Percentiles rank a stretch among this genome's conserved stretches.
Evolutionary conservation across 2,329 filamentous ascomycete species (phyloP).

Genomic region (Aspergillus felis): DNA sequence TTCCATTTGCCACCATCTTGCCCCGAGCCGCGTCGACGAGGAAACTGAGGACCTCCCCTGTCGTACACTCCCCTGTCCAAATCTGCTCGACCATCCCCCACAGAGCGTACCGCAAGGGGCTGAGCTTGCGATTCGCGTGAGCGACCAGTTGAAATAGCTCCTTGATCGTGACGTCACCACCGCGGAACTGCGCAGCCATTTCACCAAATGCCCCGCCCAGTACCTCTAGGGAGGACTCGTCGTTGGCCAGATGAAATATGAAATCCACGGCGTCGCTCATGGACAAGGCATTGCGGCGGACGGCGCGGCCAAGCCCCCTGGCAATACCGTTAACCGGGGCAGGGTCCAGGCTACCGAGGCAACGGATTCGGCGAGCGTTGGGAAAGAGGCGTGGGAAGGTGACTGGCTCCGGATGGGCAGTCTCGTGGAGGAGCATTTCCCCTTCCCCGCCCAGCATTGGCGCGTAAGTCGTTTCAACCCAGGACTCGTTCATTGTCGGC

Average conservation of each 20-base stretch:
- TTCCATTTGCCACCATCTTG: background rate
- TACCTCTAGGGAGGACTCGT: no score
- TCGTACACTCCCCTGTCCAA: constrained; percentile 8
- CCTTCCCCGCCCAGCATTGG: constrained; percentile 5
- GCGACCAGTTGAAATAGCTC: no score
- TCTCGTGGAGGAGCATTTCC: constrained; percentile 11
- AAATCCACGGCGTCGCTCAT: no score
- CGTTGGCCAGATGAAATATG: no score
- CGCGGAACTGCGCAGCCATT: no score
- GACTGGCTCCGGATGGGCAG: constrained; percentile 15
- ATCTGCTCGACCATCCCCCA: background rate
- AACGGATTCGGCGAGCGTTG: constrained; percentile 5
- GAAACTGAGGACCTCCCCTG: constrained; percentile 8
- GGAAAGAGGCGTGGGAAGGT: constrained; percentile 10
- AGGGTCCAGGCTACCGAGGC: constrained; percentile 7
- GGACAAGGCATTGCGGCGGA: constrained; percentile 7
- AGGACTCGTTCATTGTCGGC: constrained; percentile 10
- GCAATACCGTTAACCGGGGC: constrained; percentile 12
- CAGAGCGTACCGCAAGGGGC: no score
- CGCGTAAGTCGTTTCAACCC: constrained; percentile 13
- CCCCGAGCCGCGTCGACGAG: constrained; percentile 6
- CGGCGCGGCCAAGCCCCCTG: constrained; percentile 12
- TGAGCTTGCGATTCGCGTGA: no score
- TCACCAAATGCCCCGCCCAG: no score
- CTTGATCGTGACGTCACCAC: no score